These are phyloP conservation scores for Thielaviopsis punctulata DNA, from an alignment of 2,329 filamentous ascomycete species.

Conservation along the genomic window DNA sequence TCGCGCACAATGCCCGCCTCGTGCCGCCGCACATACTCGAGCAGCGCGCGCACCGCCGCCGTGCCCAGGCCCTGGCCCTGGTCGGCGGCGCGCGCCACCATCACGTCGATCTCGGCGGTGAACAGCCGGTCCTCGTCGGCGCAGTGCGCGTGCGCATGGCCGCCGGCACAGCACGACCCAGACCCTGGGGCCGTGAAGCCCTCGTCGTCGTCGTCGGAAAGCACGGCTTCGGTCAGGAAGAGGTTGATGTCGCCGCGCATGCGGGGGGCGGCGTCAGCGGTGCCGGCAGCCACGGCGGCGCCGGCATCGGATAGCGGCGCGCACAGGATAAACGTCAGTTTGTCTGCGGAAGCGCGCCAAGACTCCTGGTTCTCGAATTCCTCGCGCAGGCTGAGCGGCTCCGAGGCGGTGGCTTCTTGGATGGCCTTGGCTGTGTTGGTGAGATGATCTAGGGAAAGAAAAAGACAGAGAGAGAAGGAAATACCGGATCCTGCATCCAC, in stretches of 20 bases:
- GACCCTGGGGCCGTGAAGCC: constrained; percentile 1
- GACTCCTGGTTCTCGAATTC: constrained; percentile 83
- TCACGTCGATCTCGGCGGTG: constrained; percentile 67
- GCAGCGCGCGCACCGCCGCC: constrained; percentile 46
- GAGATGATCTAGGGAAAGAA: not conserved
- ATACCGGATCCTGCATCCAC: constrained; percentile 77
- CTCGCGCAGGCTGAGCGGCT: constrained; percentile 60
- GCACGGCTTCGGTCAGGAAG: constrained; percentile 42
- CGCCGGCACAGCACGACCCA: constrained; percentile 15
- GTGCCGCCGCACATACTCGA: constrained; percentile 47
- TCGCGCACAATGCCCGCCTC: constrained; percentile 34
- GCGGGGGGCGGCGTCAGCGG: constrained; percentile 33
- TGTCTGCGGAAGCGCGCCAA: constrained; percentile 69
- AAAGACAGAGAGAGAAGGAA: not conserved
- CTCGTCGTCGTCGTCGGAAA: constrained; percentile 32
- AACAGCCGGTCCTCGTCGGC: constrained; percentile 15
- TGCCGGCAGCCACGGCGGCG: constrained; percentile 18
- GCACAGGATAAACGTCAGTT: constrained; percentile 83
- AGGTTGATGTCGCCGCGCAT: constrained; percentile 70
- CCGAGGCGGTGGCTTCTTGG: constrained; percentile 72
- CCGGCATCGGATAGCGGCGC: constrained; percentile 21
- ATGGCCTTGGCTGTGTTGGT: constrained; percentile 39
- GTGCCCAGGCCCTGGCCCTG: constrained; percentile 48
- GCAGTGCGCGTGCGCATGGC: constrained; percentile 11
- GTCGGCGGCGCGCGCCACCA: constrained; percentile 49